Conservation (phyloP, 2,329 filamentous ascomycete species). For the Raffaelea arxii region DNA sequence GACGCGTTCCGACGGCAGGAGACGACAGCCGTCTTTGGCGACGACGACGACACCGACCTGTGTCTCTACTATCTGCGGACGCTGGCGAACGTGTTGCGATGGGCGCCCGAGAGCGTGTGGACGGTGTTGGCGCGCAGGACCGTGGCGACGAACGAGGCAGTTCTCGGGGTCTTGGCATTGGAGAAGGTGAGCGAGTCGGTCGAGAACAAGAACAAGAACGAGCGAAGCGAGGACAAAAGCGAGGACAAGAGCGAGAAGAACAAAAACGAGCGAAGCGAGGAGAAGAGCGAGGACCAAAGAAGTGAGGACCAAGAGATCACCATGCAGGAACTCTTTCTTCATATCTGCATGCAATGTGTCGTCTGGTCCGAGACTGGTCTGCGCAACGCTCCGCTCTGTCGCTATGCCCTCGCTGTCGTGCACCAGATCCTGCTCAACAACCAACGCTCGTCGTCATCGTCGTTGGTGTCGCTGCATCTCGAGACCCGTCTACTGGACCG, state of each 20-base stretch:
- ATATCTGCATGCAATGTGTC: constrained; percentile 56
- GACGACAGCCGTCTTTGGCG: neutral
- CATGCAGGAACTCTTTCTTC: constrained; percentile 59
- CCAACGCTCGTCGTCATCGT: constrained; percentile 50
- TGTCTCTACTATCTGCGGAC: constrained; percentile 71
- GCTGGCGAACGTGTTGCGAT: constrained; percentile 61
- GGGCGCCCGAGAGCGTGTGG: constrained; percentile 62
- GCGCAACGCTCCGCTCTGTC: constrained; percentile 58
- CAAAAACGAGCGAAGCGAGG: no score
- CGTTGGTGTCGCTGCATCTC: constrained; percentile 53
- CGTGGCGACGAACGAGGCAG: constrained; percentile 36
- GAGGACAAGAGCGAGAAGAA: no score
- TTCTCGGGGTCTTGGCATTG: no score
- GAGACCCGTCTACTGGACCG: constrained; percentile 62
- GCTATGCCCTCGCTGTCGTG: constrained; percentile 58
- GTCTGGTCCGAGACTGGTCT: constrained; percentile 29
- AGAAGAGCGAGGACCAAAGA: no score
- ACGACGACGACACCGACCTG: constrained; percentile 62
- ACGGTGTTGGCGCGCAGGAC: constrained; percentile 55
- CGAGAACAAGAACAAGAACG: no score
- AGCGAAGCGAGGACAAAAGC: no score
- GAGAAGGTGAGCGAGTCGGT: no score
- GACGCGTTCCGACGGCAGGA: constrained; percentile 32
- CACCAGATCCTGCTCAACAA: constrained; percentile 59
- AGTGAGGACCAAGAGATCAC: no score